A percentile compares a stretch with the other conserved stretches of the same genome.
These are phyloP conservation scores for Elsinoe perseae DNA, from an alignment of 2,329 filamentous ascomycete genomes.

Conservation along the genomic window DNA sequence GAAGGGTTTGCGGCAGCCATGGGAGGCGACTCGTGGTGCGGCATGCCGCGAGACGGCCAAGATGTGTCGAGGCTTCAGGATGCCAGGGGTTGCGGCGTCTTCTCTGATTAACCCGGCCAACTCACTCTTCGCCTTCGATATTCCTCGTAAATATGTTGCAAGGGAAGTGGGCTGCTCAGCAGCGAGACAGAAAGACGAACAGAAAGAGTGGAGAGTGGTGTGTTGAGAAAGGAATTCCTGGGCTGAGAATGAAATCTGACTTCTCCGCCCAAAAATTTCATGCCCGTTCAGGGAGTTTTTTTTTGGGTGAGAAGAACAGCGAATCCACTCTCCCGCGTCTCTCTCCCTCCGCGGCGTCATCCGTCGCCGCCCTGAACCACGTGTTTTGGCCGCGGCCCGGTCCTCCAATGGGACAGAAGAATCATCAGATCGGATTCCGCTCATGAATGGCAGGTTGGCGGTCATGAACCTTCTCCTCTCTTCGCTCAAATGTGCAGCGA, in stretches of 20 bases:
- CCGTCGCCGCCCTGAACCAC: background rate
- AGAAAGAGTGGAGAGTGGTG: conserved; percentile 12
- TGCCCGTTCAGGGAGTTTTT: conserved; percentile 14
- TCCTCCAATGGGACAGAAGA: conserved; percentile 4
- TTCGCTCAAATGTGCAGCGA: too few relatives aligned
- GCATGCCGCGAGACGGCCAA: conserved; percentile 30
- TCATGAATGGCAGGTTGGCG: too few relatives aligned
- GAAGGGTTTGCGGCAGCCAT: conserved; percentile 35
- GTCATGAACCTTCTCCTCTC: too few relatives aligned
- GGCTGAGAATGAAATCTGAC: conserved; percentile 11
- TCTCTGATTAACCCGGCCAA: background rate
- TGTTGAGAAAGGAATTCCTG: background rate
- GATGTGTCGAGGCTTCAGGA: background rate
- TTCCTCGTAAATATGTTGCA: background rate
- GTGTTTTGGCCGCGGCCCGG: conserved; percentile 7
- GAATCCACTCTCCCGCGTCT: background rate
- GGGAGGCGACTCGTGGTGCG: conserved; percentile 44
- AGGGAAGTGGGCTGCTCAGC: background rate
- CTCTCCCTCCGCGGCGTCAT: background rate
- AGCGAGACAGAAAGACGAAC: background rate
- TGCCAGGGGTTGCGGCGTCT: background rate
- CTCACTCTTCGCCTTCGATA: background rate
- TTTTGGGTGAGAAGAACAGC: background rate
- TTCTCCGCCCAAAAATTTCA: conserved; percentile 9
- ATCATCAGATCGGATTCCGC: too few relatives aligned